These are phyloP conservation scores for Cordyceps pruinosa DNA, from an alignment of 2,329 filamentous ascomycete genomes.

Conservation along the genomic window DNA sequence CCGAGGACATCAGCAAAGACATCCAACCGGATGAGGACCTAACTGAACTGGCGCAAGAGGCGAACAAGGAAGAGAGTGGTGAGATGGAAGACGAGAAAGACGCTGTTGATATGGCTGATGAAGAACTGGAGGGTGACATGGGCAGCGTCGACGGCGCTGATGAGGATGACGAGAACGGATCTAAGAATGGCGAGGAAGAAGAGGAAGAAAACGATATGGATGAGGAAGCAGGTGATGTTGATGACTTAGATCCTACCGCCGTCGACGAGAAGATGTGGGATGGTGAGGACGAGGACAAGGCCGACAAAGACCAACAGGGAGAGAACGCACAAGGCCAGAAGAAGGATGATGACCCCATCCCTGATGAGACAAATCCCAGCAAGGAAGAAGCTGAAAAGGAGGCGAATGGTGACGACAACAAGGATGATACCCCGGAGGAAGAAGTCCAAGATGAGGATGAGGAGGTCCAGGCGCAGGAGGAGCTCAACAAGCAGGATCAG, in stretches of 20 bases:
- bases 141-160: conserved; percentile 58
- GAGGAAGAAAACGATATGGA: conserved; percentile 71
- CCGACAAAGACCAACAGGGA: conserved; percentile 74
- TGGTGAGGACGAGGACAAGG: conserved; percentile 65
- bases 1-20: conserved; percentile 96
- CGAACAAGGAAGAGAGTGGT: conserved; percentile 55
- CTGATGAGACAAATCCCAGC: conserved; percentile 51
- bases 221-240: conserved; percentile 83
- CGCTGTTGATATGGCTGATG: conserved; percentile 85
- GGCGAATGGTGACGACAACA: conserved; percentile 43
- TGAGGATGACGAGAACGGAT: conserved; percentile 52
- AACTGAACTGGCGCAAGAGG: conserved; percentile 81
- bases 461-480: conserved; percentile 47
- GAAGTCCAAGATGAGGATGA: conserved; percentile 57
- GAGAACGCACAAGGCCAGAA: conserved; percentile 65
- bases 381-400: conserved; percentile 34
- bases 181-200: conserved; percentile 56
- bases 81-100: conserved; percentile 76
- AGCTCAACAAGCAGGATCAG: conserved; percentile 58
- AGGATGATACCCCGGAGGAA: conserved; percentile 38
- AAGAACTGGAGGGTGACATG: conserved; percentile 83
- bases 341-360: conserved; percentile 55
- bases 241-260: conserved; percentile 80
- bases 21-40: conserved; percentile 90
- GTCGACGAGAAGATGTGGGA: conserved; percentile 99